These are phyloP conservation scores for Penicillium cosmopolitanum DNA, from an alignment of 495 filamentous ascomycete species.

Conservation along the genomic window DNA sequence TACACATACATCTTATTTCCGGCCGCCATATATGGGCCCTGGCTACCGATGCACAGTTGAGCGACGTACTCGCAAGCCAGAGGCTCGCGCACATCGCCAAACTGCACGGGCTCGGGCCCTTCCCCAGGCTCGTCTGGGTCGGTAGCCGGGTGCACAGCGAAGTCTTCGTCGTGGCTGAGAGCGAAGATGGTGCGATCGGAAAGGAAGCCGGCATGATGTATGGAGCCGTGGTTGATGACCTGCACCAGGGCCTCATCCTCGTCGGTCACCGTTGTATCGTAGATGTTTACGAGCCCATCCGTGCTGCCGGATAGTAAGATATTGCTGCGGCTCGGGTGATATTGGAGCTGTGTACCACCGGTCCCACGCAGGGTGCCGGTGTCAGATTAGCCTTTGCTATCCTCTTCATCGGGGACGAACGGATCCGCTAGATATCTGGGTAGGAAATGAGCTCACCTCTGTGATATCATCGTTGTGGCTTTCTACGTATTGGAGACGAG, in stretches of 20 bases:
- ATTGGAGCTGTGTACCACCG: conserved; percentile 59
- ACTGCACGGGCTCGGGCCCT: conserved; percentile 55
- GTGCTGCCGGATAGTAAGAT: conserved; percentile 84
- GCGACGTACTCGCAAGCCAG: conserved; percentile 83
- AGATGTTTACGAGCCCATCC: conserved; percentile 89
- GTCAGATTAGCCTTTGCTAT: conserved; percentile 17
- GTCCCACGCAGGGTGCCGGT: conserved; percentile 12
- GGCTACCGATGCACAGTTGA: conserved; percentile 65
- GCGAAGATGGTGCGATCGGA: conserved; percentile 68
- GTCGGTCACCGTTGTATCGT: conserved; percentile 71
- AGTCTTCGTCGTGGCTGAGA: conserved; percentile 77
- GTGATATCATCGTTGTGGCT: conserved; percentile 94
- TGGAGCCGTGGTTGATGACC: conserved; percentile 85
- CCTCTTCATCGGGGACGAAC: background rate
- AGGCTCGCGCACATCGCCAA: conserved; percentile 74
- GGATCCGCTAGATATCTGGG: background rate
- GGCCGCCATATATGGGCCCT: conserved; percentile 47
- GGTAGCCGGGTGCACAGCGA: conserved; percentile 75
- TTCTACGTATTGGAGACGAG: conserved; percentile 71
- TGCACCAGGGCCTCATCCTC: conserved; percentile 86
- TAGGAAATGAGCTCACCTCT: conserved; percentile 50
- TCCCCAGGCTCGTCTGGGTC: conserved; percentile 57
- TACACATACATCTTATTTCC: conserved; percentile 47
- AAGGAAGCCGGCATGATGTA: conserved; percentile 85
- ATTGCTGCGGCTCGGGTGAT: conserved; percentile 64